Evolutionary conservation across 106 monocot species (phyloP).

Genomic region (Acorus calamus): DNA sequence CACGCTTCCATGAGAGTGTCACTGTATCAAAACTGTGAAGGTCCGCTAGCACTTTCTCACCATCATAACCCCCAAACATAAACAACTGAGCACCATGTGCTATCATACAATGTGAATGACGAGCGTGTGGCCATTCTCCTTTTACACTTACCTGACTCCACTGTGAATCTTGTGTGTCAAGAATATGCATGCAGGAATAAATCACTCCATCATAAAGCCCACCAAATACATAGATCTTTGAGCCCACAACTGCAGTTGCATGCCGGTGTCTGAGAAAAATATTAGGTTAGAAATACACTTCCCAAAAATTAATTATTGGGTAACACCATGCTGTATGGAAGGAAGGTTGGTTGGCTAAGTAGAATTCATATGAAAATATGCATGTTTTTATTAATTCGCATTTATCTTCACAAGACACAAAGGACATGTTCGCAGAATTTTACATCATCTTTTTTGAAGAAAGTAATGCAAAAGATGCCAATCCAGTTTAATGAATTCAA

Average conservation of each 20-base stretch:
- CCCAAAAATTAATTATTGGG: neutral
- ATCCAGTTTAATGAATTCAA: too few species aligned
- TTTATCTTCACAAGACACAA: too few species aligned
- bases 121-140: slow-evolving; percentile 72
- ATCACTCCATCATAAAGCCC: slow-evolving; percentile 70
- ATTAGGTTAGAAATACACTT: neutral
- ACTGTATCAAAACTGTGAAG: slow-evolving; percentile 60
- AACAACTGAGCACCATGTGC: slow-evolving; percentile 43
- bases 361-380: too few species aligned
- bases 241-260: slow-evolving; percentile 69
- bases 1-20: slow-evolving; percentile 33
- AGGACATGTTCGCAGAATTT: too few species aligned
- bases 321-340: neutral
- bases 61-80: slow-evolving; percentile 90
- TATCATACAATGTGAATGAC: slow-evolving; percentile 78
- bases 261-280: slow-evolving; percentile 73
- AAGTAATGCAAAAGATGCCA: too few species aligned
- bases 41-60: slow-evolving; percentile 64
- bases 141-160: slow-evolving; percentile 43
- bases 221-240: slow-evolving; percentile 81
- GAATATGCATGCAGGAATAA: slow-evolving; percentile 61
- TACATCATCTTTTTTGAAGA: too few species aligned
- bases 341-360: too few species aligned
- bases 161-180: slow-evolving; percentile 45
- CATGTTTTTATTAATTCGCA: too few species aligned